Base-by-base conservation (phyloP, 768 basidiomycete species). In the Termitomyces sp. region DNA sequence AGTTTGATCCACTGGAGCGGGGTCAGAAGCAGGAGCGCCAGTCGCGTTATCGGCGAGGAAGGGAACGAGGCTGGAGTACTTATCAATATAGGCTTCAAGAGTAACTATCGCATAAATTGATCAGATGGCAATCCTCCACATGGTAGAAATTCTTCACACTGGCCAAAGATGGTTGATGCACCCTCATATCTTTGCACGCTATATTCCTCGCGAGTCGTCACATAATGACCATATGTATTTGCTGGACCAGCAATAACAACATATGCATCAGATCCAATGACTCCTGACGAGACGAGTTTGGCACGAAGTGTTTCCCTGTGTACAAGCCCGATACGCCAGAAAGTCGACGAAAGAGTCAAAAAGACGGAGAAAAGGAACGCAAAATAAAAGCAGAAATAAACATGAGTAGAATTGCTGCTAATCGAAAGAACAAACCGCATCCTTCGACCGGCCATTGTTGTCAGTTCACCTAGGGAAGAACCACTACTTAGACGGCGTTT, bases 231-330 rank as follows among this genome's bases (percentile, higher is more conserved):
- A 67, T 92, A 92, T 4, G 88, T 87, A 64, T 91, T 92, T 6
- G 89, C 89, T 16, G 91, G 90, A 13, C 90, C 90, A 15, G 88
- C 86, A 58, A 91, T 74, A 61, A 92, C 88, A 61, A 92, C 88
- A 65, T 90, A 88, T 3, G 88, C 89, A 65, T 89, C 80, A 52
- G 83, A 71, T 45, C 84, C 87, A 59, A 92, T 71, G 60, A 90
- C 76, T 4, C 84, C 84, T 50, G 81, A 75, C 0, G 86, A 80
- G 61, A 91, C 86, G 55, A 92, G 78, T 67, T 79, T 74, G 28
- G 83, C 78, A 52, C 89, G 86, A 53, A 92, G 64, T 1, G 89
- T 86, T 60, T 91, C 84, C 42, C 90, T 91, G 68, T 45, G 56
- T 36, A n/a, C 4, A 1, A 24, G 5, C 4, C 53, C n/a, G 38